A percentile compares a stretch with the other conserved stretches of the same genome.
These are phyloP conservation scores for Apiotrichum siamense DNA, from an alignment of 1,284 basidiomycete genomes.

Conservation along the genomic window DNA sequence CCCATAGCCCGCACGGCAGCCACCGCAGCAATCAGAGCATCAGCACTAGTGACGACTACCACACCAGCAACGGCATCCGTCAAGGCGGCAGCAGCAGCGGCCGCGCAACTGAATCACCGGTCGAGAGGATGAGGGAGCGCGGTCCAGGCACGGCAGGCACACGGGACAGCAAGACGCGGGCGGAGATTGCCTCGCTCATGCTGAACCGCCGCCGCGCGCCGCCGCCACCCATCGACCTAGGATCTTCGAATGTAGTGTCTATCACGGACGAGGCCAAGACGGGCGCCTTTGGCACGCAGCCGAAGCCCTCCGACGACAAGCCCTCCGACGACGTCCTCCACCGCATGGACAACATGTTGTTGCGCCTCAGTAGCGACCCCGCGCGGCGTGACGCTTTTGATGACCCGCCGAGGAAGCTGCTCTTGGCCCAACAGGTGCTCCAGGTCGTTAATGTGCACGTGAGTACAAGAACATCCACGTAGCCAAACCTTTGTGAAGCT, in stretches of 20 bases:
- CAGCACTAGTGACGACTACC: constrained; percentile 7
- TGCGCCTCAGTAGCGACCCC: constrained; percentile 55
- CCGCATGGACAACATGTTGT: constrained; percentile 53
- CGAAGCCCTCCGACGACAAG: constrained; percentile 17
- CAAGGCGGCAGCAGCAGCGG: background rate
- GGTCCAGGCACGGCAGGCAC: background rate
- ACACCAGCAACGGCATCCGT: background rate
- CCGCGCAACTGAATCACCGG: constrained; percentile 2
- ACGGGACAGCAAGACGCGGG: background rate
- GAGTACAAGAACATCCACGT: too few relatives aligned
- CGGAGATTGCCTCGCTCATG: constrained; percentile 14
- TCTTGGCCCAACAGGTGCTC: constrained; percentile 77
- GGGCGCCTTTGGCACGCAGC: background rate
- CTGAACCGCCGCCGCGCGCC: constrained; percentile 15
- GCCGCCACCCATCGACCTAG: constrained; percentile 14
- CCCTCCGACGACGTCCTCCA: constrained; percentile 37
- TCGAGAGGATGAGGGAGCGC: constrained; percentile 17
- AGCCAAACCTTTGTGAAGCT: too few relatives aligned
- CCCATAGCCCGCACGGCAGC: background rate
- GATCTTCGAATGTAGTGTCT: constrained; percentile 14
- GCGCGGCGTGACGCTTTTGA: constrained; percentile 64
- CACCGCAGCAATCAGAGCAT: background rate
- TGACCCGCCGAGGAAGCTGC: constrained; percentile 75
- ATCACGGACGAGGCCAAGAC: constrained; percentile 12
- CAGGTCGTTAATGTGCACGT: constrained; percentile 62